Percentiles rank a stretch among this genome's conserved stretches.
phyloP scores from a whole-genome alignment of 2,329 filamentous ascomycete genomes.

The Teratosphaeria epicoccoides region DNA sequence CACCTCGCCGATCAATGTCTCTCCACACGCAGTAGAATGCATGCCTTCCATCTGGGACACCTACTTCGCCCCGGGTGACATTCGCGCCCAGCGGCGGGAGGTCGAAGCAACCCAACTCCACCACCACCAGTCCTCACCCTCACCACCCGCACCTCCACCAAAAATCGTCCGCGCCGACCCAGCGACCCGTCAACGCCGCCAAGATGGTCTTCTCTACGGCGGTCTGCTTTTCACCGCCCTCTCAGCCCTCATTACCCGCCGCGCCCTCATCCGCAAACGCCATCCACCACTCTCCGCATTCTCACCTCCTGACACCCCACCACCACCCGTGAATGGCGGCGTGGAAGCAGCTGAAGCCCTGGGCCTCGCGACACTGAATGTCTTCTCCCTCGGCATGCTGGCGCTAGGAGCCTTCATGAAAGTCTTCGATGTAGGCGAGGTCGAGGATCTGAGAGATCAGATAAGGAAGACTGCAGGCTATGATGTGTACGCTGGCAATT shows the following conservation, averaged over 20 bases:
- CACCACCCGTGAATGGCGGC: conserved; percentile 38
- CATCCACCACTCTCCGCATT: conserved; percentile 61
- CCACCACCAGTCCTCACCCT: not conserved
- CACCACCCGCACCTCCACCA: not conserved
- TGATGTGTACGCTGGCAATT: conserved; percentile 45
- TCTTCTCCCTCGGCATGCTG: conserved; percentile 65
- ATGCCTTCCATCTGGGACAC: conserved; percentile 24
- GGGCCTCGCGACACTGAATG: conserved; percentile 77
- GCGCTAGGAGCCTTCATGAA: conserved; percentile 62
- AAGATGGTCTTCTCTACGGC: conserved; percentile 51
- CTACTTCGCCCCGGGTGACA: conserved; percentile 24
- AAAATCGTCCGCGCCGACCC: conserved; percentile 14
- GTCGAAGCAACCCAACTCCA: not conserved
- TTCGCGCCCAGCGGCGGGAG: conserved; percentile 13
- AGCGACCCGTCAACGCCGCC: conserved; percentile 19
- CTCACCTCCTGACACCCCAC: conserved; percentile 46
- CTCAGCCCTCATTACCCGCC: conserved; percentile 52
- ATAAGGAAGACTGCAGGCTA: conserved; percentile 48
- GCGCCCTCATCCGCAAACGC: conserved; percentile 56
- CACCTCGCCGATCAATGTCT: not conserved
- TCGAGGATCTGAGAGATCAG: conserved; percentile 48
- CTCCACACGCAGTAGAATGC: conserved; percentile 6
- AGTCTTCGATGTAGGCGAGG: conserved; percentile 57
- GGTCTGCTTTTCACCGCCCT: conserved; percentile 67
- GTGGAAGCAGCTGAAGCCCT: conserved; percentile 74